Conservation (phyloP, 495 filamentous ascomycete genomes). For the Cryomyces minteri region DNA sequence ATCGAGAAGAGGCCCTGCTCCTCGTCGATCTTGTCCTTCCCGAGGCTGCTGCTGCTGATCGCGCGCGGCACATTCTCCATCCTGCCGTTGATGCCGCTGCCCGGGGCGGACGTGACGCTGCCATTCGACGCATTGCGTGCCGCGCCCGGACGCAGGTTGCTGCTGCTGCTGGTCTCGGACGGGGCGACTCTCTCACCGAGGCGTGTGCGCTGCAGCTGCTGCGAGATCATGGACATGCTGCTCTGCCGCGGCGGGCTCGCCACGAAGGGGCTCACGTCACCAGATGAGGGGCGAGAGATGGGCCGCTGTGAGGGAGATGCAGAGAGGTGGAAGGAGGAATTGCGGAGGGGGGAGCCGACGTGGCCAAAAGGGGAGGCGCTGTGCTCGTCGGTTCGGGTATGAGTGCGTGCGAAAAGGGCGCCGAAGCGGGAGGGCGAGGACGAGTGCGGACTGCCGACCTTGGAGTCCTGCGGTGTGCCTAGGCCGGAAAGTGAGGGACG, state of each 20-base stretch:
- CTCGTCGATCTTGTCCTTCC: neutral
- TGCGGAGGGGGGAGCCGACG: constrained; percentile 84
- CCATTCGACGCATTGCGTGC: neutral
- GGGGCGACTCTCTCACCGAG: constrained; percentile 3
- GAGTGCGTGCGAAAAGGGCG: constrained; percentile 49
- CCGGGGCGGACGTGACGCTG: neutral
- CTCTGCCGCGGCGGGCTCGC: constrained; percentile 45
- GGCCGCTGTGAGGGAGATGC: constrained; percentile 50
- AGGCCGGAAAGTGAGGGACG: constrained; percentile 41
- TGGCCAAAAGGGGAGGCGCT: constrained; percentile 40
- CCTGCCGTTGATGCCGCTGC: neutral
- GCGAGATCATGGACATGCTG: constrained; percentile 26
- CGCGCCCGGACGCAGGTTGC: neutral
- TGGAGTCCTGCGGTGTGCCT: constrained; percentile 42
- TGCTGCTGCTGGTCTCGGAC: neutral
- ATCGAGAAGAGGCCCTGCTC: neutral
- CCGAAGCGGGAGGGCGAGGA: constrained; percentile 80
- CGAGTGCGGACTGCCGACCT: constrained; percentile 63
- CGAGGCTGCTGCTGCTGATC: neutral
- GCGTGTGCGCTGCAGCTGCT: constrained; percentile 26
- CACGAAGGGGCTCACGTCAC: constrained; percentile 43
- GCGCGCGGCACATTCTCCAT: neutral
- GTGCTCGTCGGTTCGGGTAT: constrained; percentile 47
- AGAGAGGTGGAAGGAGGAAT: constrained; percentile 43
- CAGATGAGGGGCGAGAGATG: constrained; percentile 27